phyloP scores from a whole-genome alignment of 345 rosid species.

The Citrus australasica region DNA sequence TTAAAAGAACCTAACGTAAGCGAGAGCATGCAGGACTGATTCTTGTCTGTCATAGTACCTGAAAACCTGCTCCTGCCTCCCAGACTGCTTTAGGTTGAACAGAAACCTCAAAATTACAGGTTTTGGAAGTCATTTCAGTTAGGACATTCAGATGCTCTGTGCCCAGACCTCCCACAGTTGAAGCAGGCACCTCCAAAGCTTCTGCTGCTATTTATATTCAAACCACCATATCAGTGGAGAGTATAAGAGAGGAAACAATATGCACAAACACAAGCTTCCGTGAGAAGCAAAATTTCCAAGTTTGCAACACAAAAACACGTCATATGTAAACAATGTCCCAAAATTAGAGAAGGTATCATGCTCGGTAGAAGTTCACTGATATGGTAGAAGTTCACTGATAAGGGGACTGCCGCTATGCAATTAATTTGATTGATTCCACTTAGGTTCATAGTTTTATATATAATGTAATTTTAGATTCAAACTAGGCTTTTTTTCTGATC shows the following conservation, averaged over 20 bases:
- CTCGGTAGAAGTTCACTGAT: neutral
- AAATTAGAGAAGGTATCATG: neutral
- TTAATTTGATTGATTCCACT: neutral
- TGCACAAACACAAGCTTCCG: neutral
- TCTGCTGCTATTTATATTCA: slow-evolving; percentile 26
- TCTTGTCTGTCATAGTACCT: slow-evolving; percentile 50
- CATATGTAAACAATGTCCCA: neutral
- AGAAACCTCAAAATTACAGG: slow-evolving; percentile 54
- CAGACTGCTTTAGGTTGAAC: slow-evolving; percentile 58
- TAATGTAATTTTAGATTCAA: neutral
- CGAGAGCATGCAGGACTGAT: neutral
- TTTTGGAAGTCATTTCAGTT: slow-evolving; percentile 45
- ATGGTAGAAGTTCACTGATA: neutral
- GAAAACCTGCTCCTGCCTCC: slow-evolving; percentile 51
- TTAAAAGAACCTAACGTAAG: neutral
- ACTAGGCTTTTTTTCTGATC: neutral
- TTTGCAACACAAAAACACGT: neutral
- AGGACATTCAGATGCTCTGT: slow-evolving; percentile 89
- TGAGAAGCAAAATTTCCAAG: neutral
- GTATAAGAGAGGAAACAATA: neutral
- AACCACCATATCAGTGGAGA: neutral
- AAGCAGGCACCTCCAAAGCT: slow-evolving; percentile 85
- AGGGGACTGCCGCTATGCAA: neutral
- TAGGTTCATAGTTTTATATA: neutral
- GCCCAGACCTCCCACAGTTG: slow-evolving; percentile 74